Conservation (phyloP, 352 stramenopile genomes). For the Globisporangium lucens region DNA sequence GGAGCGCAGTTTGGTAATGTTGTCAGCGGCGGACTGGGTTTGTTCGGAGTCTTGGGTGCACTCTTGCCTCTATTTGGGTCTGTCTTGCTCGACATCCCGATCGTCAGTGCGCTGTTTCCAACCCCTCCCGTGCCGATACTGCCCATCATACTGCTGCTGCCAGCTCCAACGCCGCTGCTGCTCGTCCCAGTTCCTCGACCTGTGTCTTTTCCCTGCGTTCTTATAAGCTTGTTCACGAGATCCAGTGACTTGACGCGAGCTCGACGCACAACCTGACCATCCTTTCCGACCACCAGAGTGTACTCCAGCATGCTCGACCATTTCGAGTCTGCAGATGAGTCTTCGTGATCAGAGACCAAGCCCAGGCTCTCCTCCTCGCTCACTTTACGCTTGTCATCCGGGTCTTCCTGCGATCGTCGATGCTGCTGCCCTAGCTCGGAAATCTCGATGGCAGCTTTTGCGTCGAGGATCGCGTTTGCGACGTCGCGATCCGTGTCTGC, state of each 20-base stretch:
- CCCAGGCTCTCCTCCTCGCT: constrained; percentile 57
- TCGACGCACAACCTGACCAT: constrained; percentile 77
- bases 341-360: constrained; percentile 70
- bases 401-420: constrained; percentile 48
- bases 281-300: constrained; percentile 77
- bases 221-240: constrained; percentile 65
- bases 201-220: constrained; percentile 56
- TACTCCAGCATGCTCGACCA: constrained; percentile 88
- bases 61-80: constrained; percentile 41
- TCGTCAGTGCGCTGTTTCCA: constrained; percentile 23
- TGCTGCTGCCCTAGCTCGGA: constrained; percentile 29
- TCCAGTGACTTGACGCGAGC: constrained; percentile 82
- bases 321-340: constrained; percentile 74
- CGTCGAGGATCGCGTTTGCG: constrained; percentile 42
- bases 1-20: constrained; percentile 64
- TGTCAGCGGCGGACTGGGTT: constrained; percentile 47
- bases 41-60: constrained; percentile 43
- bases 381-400: constrained; percentile 57
- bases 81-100: constrained; percentile 33
- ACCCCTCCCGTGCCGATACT: constrained; percentile 21
- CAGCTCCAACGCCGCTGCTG: background rate
- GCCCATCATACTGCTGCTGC: constrained; percentile 18
- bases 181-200: constrained; percentile 24
- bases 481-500: constrained; percentile 73
- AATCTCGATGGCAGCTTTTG: constrained; percentile 39